These are phyloP conservation scores for Lasiosphaeria hispida DNA, from an alignment of 495 filamentous ascomycete species.

Conservation along the genomic window DNA sequence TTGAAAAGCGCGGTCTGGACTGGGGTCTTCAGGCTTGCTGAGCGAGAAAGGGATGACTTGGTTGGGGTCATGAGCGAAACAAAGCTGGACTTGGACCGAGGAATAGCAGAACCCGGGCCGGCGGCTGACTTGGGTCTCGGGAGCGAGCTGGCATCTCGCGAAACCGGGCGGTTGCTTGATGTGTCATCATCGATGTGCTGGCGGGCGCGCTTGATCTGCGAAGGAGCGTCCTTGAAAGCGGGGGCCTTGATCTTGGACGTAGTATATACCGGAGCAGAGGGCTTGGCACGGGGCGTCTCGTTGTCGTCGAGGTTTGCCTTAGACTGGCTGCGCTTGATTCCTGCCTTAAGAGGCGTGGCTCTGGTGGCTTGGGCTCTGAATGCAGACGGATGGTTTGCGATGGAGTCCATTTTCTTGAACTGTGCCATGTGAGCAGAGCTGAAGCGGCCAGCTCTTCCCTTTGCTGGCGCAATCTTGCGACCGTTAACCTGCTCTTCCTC, in stretches of 20 bases:
- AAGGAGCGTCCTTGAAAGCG: conserved; percentile 29
- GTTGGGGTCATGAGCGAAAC: conserved; percentile 71
- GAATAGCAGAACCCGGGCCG: conserved; percentile 36
- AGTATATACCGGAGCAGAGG: conserved; percentile 31
- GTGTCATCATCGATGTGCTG: conserved; percentile 57
- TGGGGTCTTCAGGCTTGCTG: conserved; percentile 56
- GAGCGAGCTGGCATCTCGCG: conserved; percentile 47
- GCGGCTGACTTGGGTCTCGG: conserved; percentile 40
- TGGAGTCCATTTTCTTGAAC: conserved; percentile 97
- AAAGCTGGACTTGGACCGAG: conserved; percentile 43
- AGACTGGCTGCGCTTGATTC: conserved; percentile 54
- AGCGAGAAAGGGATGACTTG: conserved; percentile 70
- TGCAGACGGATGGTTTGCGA: conserved; percentile 76
- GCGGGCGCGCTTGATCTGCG: conserved; percentile 64
- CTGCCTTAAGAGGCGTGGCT: conserved; percentile 47
- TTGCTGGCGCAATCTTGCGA: conserved; percentile 74
- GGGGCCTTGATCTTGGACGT: conserved; percentile 32
- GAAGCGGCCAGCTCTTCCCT: conserved; percentile 72
- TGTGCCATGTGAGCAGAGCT: conserved; percentile 79
- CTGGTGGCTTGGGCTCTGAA: conserved; percentile 65
- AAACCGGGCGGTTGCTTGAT: conserved; percentile 52
- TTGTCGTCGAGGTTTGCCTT: conserved; percentile 65
- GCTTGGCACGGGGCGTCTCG: conserved; percentile 41
- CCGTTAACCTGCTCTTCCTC: conserved; percentile 34
- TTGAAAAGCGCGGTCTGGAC: conserved; percentile 29